Conservation (phyloP, 2,329 filamentous ascomycete species). For the Hypoxylon rubiginosum region DNA sequence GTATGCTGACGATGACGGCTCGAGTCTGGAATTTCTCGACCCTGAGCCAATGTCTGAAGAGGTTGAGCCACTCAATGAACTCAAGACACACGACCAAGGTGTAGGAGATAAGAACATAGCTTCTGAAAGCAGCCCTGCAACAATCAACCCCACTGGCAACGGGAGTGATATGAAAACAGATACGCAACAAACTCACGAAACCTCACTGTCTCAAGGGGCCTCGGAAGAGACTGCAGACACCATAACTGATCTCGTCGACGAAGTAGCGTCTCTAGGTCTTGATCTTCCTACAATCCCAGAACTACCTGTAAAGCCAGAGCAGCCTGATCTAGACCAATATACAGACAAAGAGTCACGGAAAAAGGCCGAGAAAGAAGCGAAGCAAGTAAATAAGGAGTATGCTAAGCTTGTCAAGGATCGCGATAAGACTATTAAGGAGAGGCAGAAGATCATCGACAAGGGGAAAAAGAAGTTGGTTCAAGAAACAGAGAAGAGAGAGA, state of each 20-base stretch:
- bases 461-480: constrained; percentile 61
- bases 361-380: constrained; percentile 76
- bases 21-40: constrained; percentile 45
- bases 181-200: constrained; percentile 13
- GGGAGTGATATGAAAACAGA: constrained; percentile 6
- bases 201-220: not conserved
- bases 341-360: constrained; percentile 75
- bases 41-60: constrained; percentile 48
- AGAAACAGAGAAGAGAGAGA: constrained; percentile 58
- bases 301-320: constrained; percentile 66
- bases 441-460: constrained; percentile 71
- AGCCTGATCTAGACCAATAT: constrained; percentile 70
- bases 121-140: not conserved
- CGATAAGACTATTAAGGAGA: constrained; percentile 73
- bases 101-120: constrained; percentile 1
- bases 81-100: not conserved
- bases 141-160: not conserved
- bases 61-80: constrained; percentile 13
- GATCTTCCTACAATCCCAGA: constrained; percentile 61
- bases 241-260: constrained; percentile 30
- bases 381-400: constrained; percentile 73
- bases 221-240: constrained; percentile 19
- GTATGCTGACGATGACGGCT: constrained; percentile 38
- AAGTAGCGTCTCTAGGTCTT: constrained; percentile 41
- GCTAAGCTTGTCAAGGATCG: constrained; percentile 76